Evolutionary conservation across 139 green algal species (phyloP), one percentile per base, ranked within the genome.

Genomic region (Coelastrella sp.): DNA sequence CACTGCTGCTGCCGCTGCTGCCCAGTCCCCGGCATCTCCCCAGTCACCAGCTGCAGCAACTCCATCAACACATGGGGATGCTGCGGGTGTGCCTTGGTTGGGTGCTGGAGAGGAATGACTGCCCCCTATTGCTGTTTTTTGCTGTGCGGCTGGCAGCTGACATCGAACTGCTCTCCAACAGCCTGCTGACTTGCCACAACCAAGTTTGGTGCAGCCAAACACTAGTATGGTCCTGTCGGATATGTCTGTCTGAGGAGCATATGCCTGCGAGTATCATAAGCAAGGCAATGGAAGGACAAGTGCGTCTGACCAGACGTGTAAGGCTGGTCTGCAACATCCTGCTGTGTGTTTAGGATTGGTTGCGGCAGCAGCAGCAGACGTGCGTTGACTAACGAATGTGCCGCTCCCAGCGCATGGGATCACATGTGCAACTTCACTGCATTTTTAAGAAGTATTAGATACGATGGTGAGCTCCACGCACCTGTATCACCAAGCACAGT

Each of bases 401-500:
- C 35, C 35, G 35, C 35, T 49, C 35, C 35, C 35, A 3, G 35
- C 35, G 35, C 35, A 49, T 49, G 35, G 35, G 35, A 49, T 49
- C 35, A 49, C 35, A 49, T 3, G 35, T 49, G 35, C 35, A 49
- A 49, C 35, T 3, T 49, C 35, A 49, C 1, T 49, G 35, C 35
- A 49, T 49, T 49, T 49, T 49, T 49, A 3, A 49, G 1, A 49
- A 49, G 35, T 49, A 49, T 5, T 49, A 49, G 3, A 49, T 49
- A 3, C 35, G 35, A 49, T 49, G 35, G 35, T 49, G 63, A 70
- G 6, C 20, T 15, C 25, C 4, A 73, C 65, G 56, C 10, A 91
- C 94, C 93, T 96, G 93, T 14, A 96, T 66, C 8, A 96, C 82
- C 17, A 95, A 86, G 6, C 91, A 91, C 78, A 96, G 35, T 0